Base-by-base conservation (phyloP, 306 rosid species). In the Aeschynomene evenia region DNA sequence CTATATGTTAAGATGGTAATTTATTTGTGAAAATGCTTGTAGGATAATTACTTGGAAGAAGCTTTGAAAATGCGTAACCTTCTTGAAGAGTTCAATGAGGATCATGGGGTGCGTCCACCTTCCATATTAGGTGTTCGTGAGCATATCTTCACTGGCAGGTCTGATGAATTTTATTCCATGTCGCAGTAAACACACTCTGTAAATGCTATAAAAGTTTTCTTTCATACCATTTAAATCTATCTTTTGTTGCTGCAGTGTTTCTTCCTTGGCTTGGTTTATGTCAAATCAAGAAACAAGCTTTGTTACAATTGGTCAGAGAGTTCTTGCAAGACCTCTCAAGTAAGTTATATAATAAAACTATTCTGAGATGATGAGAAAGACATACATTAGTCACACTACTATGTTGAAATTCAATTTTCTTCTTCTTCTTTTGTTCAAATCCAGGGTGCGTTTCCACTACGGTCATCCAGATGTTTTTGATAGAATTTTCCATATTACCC, bases 191-290 rank as follows among this genome's bases (percentile, higher is more conserved):
- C 49, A 6, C 40, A 57, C 57, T 62, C 21, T 78, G 21, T 67
- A 28, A 28, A 28, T 72, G 28, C 48, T 24, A 55, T 68, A 37
- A 4, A 6, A 33, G 26, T 49, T 46, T 4, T 22, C 22, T 49
- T 46, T 54, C 55, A 42, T 64, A 23, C 55, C 45, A 54, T 49
- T 54, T 52, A 42, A 57, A 45, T 66, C 49, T 33, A 46, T 52
- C 23, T 59, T 63, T 70, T 71, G 67, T 66, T 28, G 31, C n/a
- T 40, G 57, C 96, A 94, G 99, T 91, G 99, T 94, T 46, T 94
- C 99, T 68, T 94, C 99, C 51, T 73, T 91, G 89, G 99, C 96
- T 63, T 94, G 99, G 99, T 94, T 94, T 75, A 94, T 94, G 99
- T 94, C 99, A 70, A 94, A 94, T 86, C 99, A 94, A 84, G 99